phyloP scores from a whole-genome alignment of 768 basidiomycete species.

The Tulasnella sp. region DNA sequence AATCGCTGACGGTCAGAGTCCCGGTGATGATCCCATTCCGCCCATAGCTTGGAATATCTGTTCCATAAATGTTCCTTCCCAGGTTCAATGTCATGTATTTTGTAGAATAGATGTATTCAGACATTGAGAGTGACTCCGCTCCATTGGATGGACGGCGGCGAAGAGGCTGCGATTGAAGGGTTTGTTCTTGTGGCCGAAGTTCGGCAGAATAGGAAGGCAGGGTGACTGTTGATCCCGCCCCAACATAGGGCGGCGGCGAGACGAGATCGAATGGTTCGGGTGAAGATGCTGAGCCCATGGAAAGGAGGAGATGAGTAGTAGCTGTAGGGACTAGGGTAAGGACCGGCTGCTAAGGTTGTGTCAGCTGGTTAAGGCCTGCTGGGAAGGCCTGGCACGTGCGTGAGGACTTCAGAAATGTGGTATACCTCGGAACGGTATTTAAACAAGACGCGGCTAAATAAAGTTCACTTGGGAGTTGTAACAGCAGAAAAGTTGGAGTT shows the following conservation, averaged over 20 bases:
- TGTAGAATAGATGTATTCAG: constrained; percentile 11
- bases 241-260: background rate
- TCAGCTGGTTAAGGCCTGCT: background rate
- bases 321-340: background rate
- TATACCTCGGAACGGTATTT: background rate
- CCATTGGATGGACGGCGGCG: background rate
- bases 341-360: no score
- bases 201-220: background rate
- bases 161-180: background rate
- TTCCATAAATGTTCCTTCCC: constrained; percentile 9
- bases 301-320: background rate
- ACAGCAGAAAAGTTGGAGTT: background rate
- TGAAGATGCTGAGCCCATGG: background rate
- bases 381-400: background rate
- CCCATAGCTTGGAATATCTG: constrained; percentile 9
- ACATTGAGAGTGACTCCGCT: background rate
- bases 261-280: background rate
- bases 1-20: constrained; percentile 1
- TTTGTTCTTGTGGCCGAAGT: constrained; percentile 5
- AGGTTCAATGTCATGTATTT: constrained; percentile 19
- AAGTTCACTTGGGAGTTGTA: background rate
- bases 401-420: background rate
- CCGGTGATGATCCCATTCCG: constrained; percentile 3
- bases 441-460: background rate
- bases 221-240: background rate